These are phyloP conservation scores for Candida sithepensis DNA, from an alignment of 805 yeast genomes.

Conservation along the genomic window DNA sequence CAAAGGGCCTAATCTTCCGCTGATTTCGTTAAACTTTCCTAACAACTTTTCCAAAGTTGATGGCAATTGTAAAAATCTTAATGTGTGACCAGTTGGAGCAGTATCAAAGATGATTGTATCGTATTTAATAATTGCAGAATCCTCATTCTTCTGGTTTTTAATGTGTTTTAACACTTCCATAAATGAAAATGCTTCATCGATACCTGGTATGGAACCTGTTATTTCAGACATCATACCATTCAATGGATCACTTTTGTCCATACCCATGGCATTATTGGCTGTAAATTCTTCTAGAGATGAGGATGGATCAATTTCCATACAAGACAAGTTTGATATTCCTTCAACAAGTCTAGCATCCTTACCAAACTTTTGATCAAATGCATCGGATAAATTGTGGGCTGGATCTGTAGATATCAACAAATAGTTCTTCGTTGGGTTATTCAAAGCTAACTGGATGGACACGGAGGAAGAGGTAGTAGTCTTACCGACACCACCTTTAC, in stretches of 20 bases:
- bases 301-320: constrained; percentile 98
- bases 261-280: constrained; percentile 29
- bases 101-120: constrained; percentile 95
- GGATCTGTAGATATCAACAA: constrained; percentile 95
- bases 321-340: constrained; percentile 81
- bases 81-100: constrained; percentile 99
- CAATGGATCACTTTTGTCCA: constrained; percentile 61
- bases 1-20: constrained; percentile 88
- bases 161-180: constrained; percentile 98
- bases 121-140: constrained; percentile 43
- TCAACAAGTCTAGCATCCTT: constrained; percentile 94
- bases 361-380: constrained; percentile 96
- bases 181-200: constrained; percentile 95
- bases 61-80: constrained; percentile 92
- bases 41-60: constrained; percentile 84
- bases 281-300: constrained; percentile 87
- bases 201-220: constrained; percentile 95
- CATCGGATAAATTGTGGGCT: constrained; percentile 96
- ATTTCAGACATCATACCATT: constrained; percentile 79
- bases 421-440: constrained; percentile 76
- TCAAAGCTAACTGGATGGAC: constrained; percentile 87
- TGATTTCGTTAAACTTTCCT: constrained; percentile 81
- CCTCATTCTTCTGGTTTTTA: constrained; percentile 56
- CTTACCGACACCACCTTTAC: constrained; percentile 99
- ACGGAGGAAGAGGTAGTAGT: constrained; percentile 96